phyloP scores from a whole-genome alignment of 352 stramenopile genomes.

The Hyaloperonospora arabidopsidis region DNA sequence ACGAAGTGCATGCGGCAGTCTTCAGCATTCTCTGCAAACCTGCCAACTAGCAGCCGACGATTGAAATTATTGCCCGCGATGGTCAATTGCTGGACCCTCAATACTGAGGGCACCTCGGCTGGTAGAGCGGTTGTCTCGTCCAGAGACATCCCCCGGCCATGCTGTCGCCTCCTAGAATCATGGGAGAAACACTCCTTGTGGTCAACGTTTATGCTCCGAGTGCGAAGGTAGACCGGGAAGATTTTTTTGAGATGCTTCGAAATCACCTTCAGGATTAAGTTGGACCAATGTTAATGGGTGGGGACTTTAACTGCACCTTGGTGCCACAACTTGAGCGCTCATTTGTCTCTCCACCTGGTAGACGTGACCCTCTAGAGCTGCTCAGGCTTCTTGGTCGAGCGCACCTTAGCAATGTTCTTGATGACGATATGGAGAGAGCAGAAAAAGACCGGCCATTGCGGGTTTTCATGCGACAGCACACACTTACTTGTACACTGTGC shows the following conservation, averaged over 20 bases:
- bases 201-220: neutral
- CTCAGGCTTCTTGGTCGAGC: neutral
- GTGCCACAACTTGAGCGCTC: neutral
- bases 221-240: neutral
- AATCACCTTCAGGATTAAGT: neutral
- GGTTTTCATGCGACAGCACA: too few species aligned
- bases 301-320: constrained; percentile 3
- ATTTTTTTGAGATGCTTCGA: neutral
- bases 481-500: too few species aligned
- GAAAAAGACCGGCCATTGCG: neutral
- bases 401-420: neutral
- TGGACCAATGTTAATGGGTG: neutral
- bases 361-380: neutral
- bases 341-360: neutral
- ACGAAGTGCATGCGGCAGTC: neutral
- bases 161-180: neutral
- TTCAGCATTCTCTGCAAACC: neutral
- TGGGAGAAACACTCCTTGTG: neutral
- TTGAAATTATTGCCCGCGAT: neutral
- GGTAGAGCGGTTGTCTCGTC: neutral
- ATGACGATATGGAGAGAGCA: neutral
- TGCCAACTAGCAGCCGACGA: neutral
- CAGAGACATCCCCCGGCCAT: neutral
- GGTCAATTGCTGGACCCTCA: neutral
- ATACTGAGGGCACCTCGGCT: neutral